Conservation (phyloP, 352 stramenopile species). For the Hyaloperonospora brassicae region DNA sequence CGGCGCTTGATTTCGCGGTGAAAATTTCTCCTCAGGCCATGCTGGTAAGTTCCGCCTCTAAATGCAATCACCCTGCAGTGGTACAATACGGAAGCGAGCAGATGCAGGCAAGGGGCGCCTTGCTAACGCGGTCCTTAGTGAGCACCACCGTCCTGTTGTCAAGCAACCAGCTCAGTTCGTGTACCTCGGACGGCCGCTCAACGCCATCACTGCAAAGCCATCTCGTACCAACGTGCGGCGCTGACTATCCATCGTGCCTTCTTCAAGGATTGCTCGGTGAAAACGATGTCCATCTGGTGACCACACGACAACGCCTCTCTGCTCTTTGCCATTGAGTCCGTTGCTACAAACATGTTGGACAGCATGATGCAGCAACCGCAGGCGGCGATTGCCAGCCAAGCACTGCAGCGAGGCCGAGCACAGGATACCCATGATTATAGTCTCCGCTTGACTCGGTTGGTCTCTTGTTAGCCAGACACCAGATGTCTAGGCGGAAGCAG, state of each 20-base stretch:
- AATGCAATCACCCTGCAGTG: conserved; percentile 9
- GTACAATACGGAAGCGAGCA: too few species aligned
- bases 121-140: too few species aligned
- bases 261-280: conserved; percentile 18
- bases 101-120: too few species aligned
- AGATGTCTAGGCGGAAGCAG: conserved; percentile 10
- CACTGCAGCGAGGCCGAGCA: too few species aligned
- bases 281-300: conserved; percentile 16
- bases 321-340: too few species aligned
- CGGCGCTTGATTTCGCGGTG: conserved; percentile 12
- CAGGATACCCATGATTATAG: too few species aligned
- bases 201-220: conserved; percentile 2
- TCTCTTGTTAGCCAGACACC: background rate
- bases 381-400: too few species aligned
- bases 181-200: background rate
- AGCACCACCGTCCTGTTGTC: too few species aligned
- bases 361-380: too few species aligned
- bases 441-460: too few species aligned
- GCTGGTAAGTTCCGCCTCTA: background rate
- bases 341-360: too few species aligned
- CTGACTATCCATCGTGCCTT: conserved; percentile 10
- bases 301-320: conserved; percentile 14
- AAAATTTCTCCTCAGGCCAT: conserved; percentile 2
- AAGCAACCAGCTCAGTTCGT: background rate
- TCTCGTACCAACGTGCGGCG: background rate